Conservation (phyloP, 106 monocot species). For the Dendrobium nobile region DNA sequence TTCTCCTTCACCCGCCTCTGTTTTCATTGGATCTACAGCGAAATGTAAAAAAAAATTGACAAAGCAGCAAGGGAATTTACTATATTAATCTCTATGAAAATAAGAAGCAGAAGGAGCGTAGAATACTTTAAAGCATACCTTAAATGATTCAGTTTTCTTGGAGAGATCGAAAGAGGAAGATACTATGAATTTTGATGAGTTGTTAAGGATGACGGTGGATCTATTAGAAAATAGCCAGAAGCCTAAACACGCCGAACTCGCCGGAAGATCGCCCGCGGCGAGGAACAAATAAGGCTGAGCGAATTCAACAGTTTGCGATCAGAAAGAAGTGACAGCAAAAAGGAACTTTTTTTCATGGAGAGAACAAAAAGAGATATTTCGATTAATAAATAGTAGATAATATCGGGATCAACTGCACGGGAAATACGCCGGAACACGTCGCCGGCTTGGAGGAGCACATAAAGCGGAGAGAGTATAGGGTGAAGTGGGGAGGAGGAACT, state of each 20-base stretch:
- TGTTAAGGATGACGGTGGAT: no score
- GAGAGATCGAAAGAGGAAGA: no score
- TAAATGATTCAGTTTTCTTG: no score
- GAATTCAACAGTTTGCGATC: neutral
- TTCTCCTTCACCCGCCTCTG: neutral
- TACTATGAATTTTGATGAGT: no score
- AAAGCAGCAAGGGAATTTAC: no score
- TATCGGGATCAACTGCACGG: neutral
- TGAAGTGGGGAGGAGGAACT: neutral
- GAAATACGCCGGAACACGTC: neutral
- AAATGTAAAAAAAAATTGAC: neutral
- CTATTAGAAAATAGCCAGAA: no score
- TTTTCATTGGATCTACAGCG: neutral
- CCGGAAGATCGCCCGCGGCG: neutral
- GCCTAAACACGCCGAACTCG: no score
- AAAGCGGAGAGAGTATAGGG: neutral
- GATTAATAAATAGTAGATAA: neutral
- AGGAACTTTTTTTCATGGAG: neutral
- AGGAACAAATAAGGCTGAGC: neutral
- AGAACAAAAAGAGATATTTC: neutral
- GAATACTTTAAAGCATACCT: no score
- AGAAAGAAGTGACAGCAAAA: neutral
- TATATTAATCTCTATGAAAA: no score
- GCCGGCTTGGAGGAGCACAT: neutral
- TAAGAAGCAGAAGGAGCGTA: no score